These are phyloP conservation scores for Lanmaoa rubissima DNA, from an alignment of 768 basidiomycete genomes.

Conservation along the genomic window DNA sequence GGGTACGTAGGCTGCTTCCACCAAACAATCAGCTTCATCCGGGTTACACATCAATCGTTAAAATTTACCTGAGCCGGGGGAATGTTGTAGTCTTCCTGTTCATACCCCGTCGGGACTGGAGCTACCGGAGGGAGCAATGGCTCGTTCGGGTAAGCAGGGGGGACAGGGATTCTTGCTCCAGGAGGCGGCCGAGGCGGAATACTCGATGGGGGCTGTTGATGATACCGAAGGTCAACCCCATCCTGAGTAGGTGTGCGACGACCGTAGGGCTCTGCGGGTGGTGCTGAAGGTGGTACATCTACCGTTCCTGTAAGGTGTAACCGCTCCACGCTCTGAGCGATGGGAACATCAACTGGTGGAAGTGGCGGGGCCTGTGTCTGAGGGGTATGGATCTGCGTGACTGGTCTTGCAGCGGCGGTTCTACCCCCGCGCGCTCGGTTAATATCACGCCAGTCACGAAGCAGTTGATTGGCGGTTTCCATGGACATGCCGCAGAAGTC, in stretches of 20 bases:
- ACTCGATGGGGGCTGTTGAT: conserved; percentile 34
- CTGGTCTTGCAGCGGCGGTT: conserved; percentile 36
- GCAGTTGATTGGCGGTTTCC: conserved; percentile 94
- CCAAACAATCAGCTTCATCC: conserved; percentile 3
- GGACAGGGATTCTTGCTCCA: conserved; percentile 38
- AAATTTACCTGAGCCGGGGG: conserved; percentile 24
- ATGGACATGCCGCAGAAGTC: conserved; percentile 99
- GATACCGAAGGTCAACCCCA: conserved; percentile 43
- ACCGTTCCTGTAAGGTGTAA: conserved; percentile 42
- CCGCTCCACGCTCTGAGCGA: conserved; percentile 41
- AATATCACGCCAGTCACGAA: conserved; percentile 89
- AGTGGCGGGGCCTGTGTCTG: conserved; percentile 32
- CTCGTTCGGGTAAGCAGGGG: conserved; percentile 35
- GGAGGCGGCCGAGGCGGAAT: conserved; percentile 35
- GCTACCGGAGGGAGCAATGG: conserved; percentile 28
- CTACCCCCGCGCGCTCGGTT: conserved; percentile 64
- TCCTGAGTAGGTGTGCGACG: conserved; percentile 31
- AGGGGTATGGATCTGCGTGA: conserved; percentile 32
- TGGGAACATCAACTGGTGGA: conserved; percentile 34
- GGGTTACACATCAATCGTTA: background rate
- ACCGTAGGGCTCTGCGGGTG: conserved; percentile 21
- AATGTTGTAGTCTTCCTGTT: conserved; percentile 28
- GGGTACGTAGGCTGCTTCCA: conserved; percentile 22
- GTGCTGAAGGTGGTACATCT: conserved; percentile 34
- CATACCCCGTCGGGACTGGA: conserved; percentile 21